These are phyloP conservation scores for Porodaedalea pini DNA, from an alignment of 1,284 basidiomycete genomes.

Conservation along the genomic window DNA sequence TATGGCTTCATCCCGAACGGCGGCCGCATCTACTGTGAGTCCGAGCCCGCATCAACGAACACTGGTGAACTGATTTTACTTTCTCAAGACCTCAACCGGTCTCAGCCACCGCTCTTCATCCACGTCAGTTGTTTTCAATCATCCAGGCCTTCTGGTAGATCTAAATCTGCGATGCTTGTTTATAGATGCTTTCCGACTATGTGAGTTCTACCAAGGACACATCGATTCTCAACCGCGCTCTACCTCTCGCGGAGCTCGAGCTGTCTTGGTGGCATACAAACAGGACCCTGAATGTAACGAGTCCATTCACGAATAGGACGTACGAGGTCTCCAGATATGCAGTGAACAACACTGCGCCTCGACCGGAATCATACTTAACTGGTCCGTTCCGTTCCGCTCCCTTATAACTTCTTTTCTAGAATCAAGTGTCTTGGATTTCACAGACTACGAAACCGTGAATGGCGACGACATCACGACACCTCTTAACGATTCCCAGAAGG, in stretches of 20 bases:
- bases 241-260: slow-evolving; percentile 72
- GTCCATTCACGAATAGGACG: slow-evolving; percentile 66
- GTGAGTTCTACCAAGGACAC: slow-evolving; percentile 57
- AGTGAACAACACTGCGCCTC: slow-evolving; percentile 80
- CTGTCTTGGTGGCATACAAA: slow-evolving; percentile 80
- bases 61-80: background rate
- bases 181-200: slow-evolving; percentile 66
- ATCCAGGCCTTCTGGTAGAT: background rate
- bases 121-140: slow-evolving; percentile 44
- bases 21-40: slow-evolving; percentile 73
- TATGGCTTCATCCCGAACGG: slow-evolving; percentile 93
- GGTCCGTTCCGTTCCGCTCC: slow-evolving; percentile 34
- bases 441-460: slow-evolving; percentile 77
- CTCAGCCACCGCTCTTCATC: slow-evolving; percentile 86
- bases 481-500: slow-evolving; percentile 58
- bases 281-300: slow-evolving; percentile 69
- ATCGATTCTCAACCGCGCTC: slow-evolving; percentile 56
- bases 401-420: background rate
- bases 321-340: slow-evolving; percentile 70
- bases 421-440: slow-evolving; percentile 26
- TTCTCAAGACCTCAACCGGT: slow-evolving; percentile 72
- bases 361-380: slow-evolving; percentile 78
- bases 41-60: slow-evolving; percentile 4
- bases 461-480: slow-evolving; percentile 52
- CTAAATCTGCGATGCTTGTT: background rate